phyloP scores from a whole-genome alignment of 176 grass and related monocot species.

The Phyllostachys edulis region DNA sequence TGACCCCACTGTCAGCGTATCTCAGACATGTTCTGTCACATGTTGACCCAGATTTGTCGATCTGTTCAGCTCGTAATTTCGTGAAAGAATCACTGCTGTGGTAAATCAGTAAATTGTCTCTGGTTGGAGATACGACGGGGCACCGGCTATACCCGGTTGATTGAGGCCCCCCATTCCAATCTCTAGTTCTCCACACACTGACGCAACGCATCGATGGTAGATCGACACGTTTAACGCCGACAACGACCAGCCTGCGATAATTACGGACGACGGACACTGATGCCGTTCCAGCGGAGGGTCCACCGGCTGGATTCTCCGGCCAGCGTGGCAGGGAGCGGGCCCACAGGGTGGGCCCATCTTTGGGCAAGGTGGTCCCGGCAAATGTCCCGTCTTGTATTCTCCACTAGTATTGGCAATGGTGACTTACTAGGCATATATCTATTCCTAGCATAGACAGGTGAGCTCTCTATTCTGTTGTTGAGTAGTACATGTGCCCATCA shows the following conservation, averaged over 20 bases:
- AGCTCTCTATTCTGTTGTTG: background rate
- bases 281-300: background rate
- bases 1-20: background rate
- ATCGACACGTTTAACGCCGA: slow-evolving; percentile 37
- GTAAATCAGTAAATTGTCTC: background rate
- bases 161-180: background rate
- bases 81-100: background rate
- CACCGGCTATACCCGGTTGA: background rate
- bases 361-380: background rate
- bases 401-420: background rate
- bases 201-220: background rate
- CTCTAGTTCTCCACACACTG: background rate
- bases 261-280: slow-evolving; percentile 43
- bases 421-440: slow-evolving; percentile 5
- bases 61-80: background rate
- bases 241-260: slow-evolving; percentile 32
- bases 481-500: background rate
- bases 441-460: background rate
- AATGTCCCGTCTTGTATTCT: background rate
- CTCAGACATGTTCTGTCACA: background rate
- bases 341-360: background rate
- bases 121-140: background rate
- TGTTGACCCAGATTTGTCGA: background rate
- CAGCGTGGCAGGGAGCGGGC: background rate
- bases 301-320: background rate